phyloP scores from a whole-genome alignment of 345 rosid species.

The Rhizophora mangle region DNA sequence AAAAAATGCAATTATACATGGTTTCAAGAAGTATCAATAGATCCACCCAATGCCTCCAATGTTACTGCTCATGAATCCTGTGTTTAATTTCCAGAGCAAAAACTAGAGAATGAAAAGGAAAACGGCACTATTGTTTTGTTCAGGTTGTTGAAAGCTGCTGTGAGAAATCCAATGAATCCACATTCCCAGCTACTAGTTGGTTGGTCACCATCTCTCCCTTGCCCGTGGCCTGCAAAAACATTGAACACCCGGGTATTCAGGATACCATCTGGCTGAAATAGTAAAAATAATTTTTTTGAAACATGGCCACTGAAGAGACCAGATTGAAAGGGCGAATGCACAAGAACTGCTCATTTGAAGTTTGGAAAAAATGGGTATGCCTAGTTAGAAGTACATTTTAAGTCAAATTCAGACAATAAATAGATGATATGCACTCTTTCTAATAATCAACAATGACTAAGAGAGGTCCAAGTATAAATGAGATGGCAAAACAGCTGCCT shows the following conservation, averaged over 20 bases:
- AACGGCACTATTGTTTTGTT: constrained; percentile 37
- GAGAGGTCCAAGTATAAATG: background rate
- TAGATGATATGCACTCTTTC: background rate
- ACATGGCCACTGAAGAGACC: background rate
- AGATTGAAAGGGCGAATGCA: background rate
- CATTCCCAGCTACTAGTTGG: constrained; percentile 8
- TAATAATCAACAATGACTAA: background rate
- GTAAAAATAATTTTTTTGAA: background rate
- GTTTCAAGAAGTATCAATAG: constrained; percentile 30
- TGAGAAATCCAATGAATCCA: constrained; percentile 20
- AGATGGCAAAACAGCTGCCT: background rate
- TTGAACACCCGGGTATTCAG: background rate
- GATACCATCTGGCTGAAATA: background rate
- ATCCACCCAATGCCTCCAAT: constrained; percentile 25
- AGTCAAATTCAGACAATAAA: no score
- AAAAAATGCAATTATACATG: constrained; percentile 35
- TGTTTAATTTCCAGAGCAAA: constrained; percentile 40
- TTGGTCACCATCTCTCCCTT: constrained; percentile 62
- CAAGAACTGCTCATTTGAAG: background rate
- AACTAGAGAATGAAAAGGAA: constrained; percentile 19
- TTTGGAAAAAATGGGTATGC: no score
- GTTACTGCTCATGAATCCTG: constrained; percentile 38
- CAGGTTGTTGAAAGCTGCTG: constrained; percentile 27
- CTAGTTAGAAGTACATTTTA: no score
- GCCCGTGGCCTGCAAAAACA: constrained; percentile 50